These are phyloP conservation scores for Prinsepia uniflora DNA, from an alignment of 306 rosid species.

Conservation along the genomic window DNA sequence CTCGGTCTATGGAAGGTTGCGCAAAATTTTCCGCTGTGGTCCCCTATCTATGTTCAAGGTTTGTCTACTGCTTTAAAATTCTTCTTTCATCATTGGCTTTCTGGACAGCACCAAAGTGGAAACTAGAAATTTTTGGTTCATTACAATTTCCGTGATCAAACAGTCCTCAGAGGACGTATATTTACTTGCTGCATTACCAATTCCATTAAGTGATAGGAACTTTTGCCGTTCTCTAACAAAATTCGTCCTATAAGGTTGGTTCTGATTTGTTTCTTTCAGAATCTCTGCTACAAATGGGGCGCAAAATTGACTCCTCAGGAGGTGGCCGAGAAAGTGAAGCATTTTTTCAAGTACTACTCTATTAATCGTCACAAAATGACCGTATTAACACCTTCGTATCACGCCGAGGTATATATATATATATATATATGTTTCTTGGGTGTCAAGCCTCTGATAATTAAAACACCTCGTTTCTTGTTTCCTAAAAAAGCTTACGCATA, in stretches of 20 bases:
- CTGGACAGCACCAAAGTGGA: background rate
- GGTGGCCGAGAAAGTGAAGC: slow-evolving; percentile 92
- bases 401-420: slow-evolving; percentile 75
- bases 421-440: no score
- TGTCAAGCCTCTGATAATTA: no score
- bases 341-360: slow-evolving; percentile 93
- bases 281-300: slow-evolving; percentile 88
- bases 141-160: background rate
- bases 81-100: slow-evolving; percentile 4
- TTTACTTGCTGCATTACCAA: background rate
- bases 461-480: background rate
- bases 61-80: slow-evolving; percentile 17
- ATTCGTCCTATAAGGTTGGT: background rate
- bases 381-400: slow-evolving; percentile 83
- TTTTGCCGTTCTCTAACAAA: background rate
- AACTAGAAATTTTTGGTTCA: background rate
- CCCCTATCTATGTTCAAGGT: slow-evolving; percentile 97
- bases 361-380: slow-evolving; percentile 95
- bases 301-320: slow-evolving; percentile 68
- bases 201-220: background rate
- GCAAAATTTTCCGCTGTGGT: slow-evolving; percentile 86
- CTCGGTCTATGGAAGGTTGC: slow-evolving; percentile 81
- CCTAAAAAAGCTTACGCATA: no score
- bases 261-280: slow-evolving; percentile 41
- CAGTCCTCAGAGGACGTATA: background rate